Base-by-base conservation (phyloP, 495 filamentous ascomycete genomes). In the Penicillium silybi region DNA sequence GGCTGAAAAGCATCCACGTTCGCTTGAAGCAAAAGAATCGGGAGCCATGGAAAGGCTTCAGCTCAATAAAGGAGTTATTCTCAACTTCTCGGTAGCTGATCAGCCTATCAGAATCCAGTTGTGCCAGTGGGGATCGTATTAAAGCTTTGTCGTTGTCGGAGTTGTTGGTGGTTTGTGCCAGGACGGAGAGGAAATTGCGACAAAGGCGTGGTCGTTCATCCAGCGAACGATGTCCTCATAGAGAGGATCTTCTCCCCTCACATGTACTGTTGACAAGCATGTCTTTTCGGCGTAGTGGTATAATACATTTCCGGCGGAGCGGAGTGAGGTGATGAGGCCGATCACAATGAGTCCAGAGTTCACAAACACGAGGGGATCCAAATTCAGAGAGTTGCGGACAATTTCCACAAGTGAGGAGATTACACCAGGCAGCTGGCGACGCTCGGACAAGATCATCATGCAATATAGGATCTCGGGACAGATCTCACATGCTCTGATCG, bases 201-300 rank as follows among this genome's bases (percentile, higher is more conserved):
- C 26, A 27, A 50, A 50, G 0, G 27, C 47, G 35, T 50, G 47
- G n/a, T 50, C 47, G 16, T 50, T 50, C 47, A 50, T 50, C 47
- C 47, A 50, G 9, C 37, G 47, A 20, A 50, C 27, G 2, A 50
- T 19, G 19, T 50, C 47, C 0, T 42, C 16, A 18, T 50, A 50
- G 15, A 50, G 47, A 8, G 35, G 39, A 29, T 50, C 47, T 18
- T 42, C 47, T 9, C 22, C 47, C 26, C 39, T 42, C n/a, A 50
- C 46, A 19, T 50, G 47, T 26, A 50, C 47, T 15, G 47, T 50
- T 20, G 47, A 41, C 22, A 50, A 23, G 25, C 47, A 50, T 25
- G 22, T 42, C 34, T 50, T 50, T 42, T 50, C 47, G 10, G 39
- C 37, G 32, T 41, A 50, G 26, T 4, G 18, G 39, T 41, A 43